Percentiles rank a stretch among this genome's conserved stretches.
phyloP scores from a whole-genome alignment of 129 eudicot species.

The Centaurea solstitialis region DNA sequence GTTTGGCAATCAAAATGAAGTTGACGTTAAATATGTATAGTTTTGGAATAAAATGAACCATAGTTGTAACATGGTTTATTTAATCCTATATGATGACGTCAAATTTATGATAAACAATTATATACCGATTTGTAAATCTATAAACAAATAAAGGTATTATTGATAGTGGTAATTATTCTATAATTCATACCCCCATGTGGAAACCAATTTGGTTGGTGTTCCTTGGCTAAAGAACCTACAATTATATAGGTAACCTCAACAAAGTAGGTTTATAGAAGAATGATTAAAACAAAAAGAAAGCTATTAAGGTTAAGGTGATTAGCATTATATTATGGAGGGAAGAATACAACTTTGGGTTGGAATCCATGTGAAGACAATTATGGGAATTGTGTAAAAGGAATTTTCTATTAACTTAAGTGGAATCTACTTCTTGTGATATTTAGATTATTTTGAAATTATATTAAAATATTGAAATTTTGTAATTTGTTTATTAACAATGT shows the following conservation, averaged over 20 bases:
- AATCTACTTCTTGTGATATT: slow-evolving; percentile 7
- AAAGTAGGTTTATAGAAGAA: slow-evolving; percentile 22
- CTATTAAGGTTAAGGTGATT: slow-evolving; percentile 26
- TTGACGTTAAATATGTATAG: background rate
- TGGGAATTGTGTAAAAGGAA: slow-evolving; percentile 24
- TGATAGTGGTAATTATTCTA: slow-evolving; percentile 26
- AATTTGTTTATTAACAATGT: background rate
- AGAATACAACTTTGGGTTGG: slow-evolving; percentile 37
- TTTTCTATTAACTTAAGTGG: slow-evolving; percentile 28
- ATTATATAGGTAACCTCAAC: slow-evolving; percentile 21
- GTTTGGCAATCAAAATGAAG: background rate
- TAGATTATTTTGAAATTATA: background rate
- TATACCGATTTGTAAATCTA: background rate
- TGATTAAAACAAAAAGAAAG: slow-evolving; percentile 17
- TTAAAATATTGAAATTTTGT: background rate
- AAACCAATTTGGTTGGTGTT: slow-evolving; percentile 67
- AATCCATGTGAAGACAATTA: slow-evolving; percentile 59
- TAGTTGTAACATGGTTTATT: background rate
- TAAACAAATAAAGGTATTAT: slow-evolving; percentile 14
- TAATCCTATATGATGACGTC: background rate
- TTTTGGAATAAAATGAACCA: background rate
- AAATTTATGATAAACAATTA: background rate
- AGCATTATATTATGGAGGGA: slow-evolving; percentile 1
- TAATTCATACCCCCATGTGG: slow-evolving; percentile 65
- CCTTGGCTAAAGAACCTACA: slow-evolving; percentile 44